These are phyloP conservation scores for Austroboletus novae-zelandiae DNA, from an alignment of 1,284 basidiomycete species.

Conservation along the genomic window DNA sequence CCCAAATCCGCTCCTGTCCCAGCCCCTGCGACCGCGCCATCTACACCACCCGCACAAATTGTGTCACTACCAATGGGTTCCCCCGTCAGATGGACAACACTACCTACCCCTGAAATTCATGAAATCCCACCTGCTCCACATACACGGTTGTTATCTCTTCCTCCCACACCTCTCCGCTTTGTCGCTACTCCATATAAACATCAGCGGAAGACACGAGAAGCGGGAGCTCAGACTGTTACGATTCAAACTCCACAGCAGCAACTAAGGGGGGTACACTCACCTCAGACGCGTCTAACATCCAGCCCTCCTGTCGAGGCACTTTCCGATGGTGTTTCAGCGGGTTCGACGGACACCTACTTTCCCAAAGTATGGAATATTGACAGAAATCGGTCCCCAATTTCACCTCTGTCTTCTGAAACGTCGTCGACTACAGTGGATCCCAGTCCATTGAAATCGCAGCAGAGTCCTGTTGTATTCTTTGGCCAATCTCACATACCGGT, in stretches of 20 bases:
- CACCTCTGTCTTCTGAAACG: constrained; percentile 26
- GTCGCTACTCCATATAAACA: constrained; percentile 14
- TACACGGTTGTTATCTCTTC: constrained; percentile 31
- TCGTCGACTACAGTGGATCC: constrained; percentile 23
- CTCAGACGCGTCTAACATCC: constrained; percentile 67
- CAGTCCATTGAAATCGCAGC: constrained; percentile 29
- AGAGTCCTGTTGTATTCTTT: constrained; percentile 52
- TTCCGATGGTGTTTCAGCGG: constrained; percentile 54
- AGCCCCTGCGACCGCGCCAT: constrained; percentile 8
- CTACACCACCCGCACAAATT: constrained; percentile 26
- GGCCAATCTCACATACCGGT: constrained; percentile 51
- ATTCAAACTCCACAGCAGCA: constrained; percentile 1
- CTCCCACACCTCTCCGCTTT: constrained; percentile 28
- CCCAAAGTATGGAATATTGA: constrained; percentile 71
- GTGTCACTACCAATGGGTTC: constrained; percentile 21
- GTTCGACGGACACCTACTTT: constrained; percentile 66
- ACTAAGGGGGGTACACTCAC: constrained; percentile 38
- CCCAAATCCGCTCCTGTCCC: constrained; percentile 8
- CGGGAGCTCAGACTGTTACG: constrained; percentile 18
- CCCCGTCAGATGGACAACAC: constrained; percentile 37
- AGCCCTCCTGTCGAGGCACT: constrained; percentile 71
- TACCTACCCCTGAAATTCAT: constrained; percentile 57
- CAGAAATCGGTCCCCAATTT: constrained; percentile 25
- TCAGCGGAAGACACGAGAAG: constrained; percentile 17
- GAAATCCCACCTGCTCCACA: constrained; percentile 47